These are phyloP conservation scores for Pelargonium citronellum DNA, from an alignment of 441 rosid species.

Conservation along the genomic window DNA sequence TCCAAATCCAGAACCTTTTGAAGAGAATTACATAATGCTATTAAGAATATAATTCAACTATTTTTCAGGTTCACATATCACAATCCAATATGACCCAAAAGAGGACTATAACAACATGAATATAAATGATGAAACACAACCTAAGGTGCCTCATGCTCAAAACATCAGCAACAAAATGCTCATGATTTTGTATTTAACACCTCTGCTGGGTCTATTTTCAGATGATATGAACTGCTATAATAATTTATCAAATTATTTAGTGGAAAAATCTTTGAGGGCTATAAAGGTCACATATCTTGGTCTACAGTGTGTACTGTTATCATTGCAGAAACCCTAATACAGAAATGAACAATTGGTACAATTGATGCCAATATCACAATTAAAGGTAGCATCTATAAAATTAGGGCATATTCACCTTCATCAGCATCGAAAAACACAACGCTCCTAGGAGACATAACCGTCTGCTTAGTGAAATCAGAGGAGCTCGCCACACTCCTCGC, in stretches of 20 bases:
- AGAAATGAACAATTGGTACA: background rate
- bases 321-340: background rate
- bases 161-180: background rate
- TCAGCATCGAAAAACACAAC: conserved; percentile 2
- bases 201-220: background rate
- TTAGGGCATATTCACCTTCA: background rate
- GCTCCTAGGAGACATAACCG: background rate
- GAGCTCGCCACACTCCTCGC: too few relatives aligned
- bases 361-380: too few relatives aligned
- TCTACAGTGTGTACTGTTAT: too few relatives aligned
- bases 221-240: background rate
- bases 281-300: too few relatives aligned
- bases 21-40: background rate
- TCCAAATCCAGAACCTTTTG: background rate
- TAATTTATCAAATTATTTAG: background rate
- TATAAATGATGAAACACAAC: background rate
- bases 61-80: background rate
- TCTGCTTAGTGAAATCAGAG: background rate
- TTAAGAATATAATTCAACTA: background rate
- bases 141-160: background rate
- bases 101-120: background rate
- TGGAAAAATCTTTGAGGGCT: too few relatives aligned
- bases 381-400: background rate
- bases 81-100: background rate
- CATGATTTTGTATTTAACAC: background rate